Base-by-base conservation (phyloP, 164 flowering plant genomes). In the Vitis rotundifolia region DNA sequence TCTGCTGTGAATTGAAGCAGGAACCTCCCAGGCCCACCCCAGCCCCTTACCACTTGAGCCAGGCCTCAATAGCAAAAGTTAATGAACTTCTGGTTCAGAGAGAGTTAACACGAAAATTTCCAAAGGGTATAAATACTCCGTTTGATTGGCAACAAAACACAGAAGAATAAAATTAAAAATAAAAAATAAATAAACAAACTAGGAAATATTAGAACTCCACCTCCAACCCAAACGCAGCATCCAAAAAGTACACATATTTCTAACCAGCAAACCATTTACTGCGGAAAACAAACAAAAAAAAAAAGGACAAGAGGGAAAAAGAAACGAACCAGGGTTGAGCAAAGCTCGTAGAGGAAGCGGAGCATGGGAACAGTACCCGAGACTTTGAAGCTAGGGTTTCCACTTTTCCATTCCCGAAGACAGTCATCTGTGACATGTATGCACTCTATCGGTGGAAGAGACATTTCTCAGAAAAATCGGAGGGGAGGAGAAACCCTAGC, bases 331-430 rank as follows among this genome's bases (percentile, higher is more conserved):
- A 86, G 65, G 59, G 81, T 63, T 82, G 82, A 91, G 82, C 89
- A 89, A 66, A 94, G 94, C 87, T 94, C 99, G 75, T 81, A 92
- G 59, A 94, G 81, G 63, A 91, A 94, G 37, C 99, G 97, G 44
- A 89, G 87, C 72, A 81, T 19, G 1, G 91, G 88, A 9, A 85
- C 88, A n/a, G 95, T 86, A 8, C 75, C 58, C 9, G 87, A 66
- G n/a, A 81, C 65, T 70, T 75, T 85, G 82, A 81, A 85, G 78
- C 52, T 78, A 49, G 76, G 73, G 77, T 79, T 85, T 56, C 88
- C 88, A 18, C 69, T 79, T 64, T 84, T 89, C 88, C 88, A 87
- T 78, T 94, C 94, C 13, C 83, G 91, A 66, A 90, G 57, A 53
- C 70, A 79, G 13, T 87, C 95, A 56, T 86, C 97, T 2, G 91